Percentiles rank a stretch among this genome's conserved stretches.
These are phyloP conservation scores for Solanum hybrid DNA, from an alignment of 305 asterid species.

Conservation along the genomic window DNA sequence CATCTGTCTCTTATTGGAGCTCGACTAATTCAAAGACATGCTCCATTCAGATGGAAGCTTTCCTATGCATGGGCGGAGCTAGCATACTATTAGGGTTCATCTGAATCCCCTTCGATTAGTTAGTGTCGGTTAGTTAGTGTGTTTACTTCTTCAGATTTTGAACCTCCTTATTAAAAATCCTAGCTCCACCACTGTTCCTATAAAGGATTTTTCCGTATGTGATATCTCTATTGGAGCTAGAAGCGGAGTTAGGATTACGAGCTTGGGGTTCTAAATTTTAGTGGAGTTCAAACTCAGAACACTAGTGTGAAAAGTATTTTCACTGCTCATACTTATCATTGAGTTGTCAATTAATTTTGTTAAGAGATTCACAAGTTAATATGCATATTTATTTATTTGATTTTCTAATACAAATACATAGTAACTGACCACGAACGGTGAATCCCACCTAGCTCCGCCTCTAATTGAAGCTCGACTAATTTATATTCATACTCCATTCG, in stretches of 20 bases:
- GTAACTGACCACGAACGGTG: not conserved
- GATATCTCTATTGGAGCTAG: not conserved
- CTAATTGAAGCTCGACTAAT: not conserved
- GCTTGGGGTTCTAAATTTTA: not conserved
- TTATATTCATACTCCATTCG: not conserved
- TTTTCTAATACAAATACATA: not conserved
- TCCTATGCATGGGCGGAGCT: too few relatives aligned
- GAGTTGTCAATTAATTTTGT: not conserved
- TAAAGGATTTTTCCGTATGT: not conserved
- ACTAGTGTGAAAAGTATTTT: not conserved
- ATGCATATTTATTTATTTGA: too few relatives aligned
- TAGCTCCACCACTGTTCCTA: too few relatives aligned
- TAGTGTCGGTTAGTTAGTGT: too few relatives aligned
- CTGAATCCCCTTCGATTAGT: too few relatives aligned
- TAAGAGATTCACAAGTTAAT: too few relatives aligned
- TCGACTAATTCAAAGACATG: too few relatives aligned
- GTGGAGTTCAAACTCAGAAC: not conserved
- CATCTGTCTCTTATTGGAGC: too few relatives aligned
- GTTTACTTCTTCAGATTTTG: too few relatives aligned
- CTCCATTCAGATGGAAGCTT: too few relatives aligned
- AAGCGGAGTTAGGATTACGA: not conserved
- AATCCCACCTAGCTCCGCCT: not conserved
- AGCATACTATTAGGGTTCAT: too few relatives aligned
- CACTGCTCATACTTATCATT: not conserved
- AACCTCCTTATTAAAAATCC: too few relatives aligned